These are phyloP conservation scores for Trichoderma asperellum DNA, from an alignment of 2,329 filamentous ascomycete species.

Conservation along the genomic window DNA sequence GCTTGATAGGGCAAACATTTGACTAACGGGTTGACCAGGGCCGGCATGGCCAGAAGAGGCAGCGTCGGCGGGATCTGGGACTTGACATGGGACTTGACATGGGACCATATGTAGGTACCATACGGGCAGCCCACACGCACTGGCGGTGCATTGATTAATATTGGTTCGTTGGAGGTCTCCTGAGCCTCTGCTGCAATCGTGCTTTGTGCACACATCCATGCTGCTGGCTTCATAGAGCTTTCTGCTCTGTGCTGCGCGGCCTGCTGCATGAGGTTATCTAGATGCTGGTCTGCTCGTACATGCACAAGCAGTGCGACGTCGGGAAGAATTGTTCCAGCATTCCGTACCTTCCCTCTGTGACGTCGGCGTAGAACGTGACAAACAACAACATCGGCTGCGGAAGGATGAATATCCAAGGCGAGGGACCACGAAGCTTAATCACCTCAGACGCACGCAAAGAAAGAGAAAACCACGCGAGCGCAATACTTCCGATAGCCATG, in stretches of 20 bases:
- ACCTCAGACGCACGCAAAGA: background rate
- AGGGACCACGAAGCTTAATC: slow-evolving; percentile 3
- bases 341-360: slow-evolving; percentile 28
- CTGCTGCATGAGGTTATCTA: slow-evolving; percentile 6
- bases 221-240: background rate
- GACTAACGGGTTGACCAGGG: slow-evolving; percentile 24
- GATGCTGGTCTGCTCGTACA: background rate
- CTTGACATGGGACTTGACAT: slow-evolving; percentile 15
- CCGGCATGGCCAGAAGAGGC: slow-evolving; percentile 29
- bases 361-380: slow-evolving; percentile 17
- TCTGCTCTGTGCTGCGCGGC: slow-evolving; percentile 1
- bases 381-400: background rate
- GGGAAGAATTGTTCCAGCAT: slow-evolving; percentile 22
- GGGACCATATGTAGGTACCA: slow-evolving; percentile 25
- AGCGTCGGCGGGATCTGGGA: slow-evolving; percentile 28
- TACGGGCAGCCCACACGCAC: slow-evolving; percentile 20
- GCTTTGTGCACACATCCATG: slow-evolving; percentile 1
- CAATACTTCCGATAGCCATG: slow-evolving; percentile 25
- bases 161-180: slow-evolving; percentile 19
- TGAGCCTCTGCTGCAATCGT: slow-evolving; percentile 11
- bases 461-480: slow-evolving; percentile 19
- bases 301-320: slow-evolving; percentile 18
- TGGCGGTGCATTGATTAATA: slow-evolving; percentile 12
- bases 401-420: background rate
- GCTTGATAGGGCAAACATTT: slow-evolving; percentile 27